Base-by-base conservation (phyloP, 2,329 filamentous ascomycete genomes). In the Blastomyces parvus region DNA sequence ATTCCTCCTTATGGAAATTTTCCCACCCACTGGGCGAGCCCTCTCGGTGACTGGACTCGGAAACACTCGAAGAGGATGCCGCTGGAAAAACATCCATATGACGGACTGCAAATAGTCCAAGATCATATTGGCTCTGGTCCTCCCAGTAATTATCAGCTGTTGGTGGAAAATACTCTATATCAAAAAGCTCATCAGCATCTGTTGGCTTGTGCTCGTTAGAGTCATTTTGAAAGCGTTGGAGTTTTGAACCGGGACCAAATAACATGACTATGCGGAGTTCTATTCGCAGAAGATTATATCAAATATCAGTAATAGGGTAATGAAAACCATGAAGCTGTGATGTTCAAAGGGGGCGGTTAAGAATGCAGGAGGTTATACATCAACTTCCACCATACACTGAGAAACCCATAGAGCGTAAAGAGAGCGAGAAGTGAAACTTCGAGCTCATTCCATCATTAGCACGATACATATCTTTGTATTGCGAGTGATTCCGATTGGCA, bases 111-210 rank as follows among this genome's bases (percentile, higher is more conserved):
- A 60, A 63, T 25, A 65, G 44, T 17, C 59, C 64, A 17, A 65
- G 44, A 13, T 63, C 61, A 30, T 63, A 65, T 25, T 61, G 64
- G 62, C 44, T 53, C 25, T 65, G 52, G 22, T 63, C 53, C 7
- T 59, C 60, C 36, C 44, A 53, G 30, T 53, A 58, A n/a, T 58
- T 25, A 40, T 63, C 60, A 22, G 27, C 17, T 25, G 40, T 19
- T 30, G 53, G 33, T 42, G n/a, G 14, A 17, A 61, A 48, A 30
- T 64, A 60, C 55, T 66, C 62, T n/a, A 62, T 61, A n/a, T 59
- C 62, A 57, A 66, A 66, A 5, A 64, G 19, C 4, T 58, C 55
- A 48, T 65, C 59, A 36, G n/a, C 30, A 38, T 63, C 38, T 19
- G 46, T 40, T 30, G 42, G 22, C 27, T 56, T 27, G 11, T 27